phyloP scores from a whole-genome alignment of 768 basidiomycete genomes.

The Tephrocybe sp. region DNA sequence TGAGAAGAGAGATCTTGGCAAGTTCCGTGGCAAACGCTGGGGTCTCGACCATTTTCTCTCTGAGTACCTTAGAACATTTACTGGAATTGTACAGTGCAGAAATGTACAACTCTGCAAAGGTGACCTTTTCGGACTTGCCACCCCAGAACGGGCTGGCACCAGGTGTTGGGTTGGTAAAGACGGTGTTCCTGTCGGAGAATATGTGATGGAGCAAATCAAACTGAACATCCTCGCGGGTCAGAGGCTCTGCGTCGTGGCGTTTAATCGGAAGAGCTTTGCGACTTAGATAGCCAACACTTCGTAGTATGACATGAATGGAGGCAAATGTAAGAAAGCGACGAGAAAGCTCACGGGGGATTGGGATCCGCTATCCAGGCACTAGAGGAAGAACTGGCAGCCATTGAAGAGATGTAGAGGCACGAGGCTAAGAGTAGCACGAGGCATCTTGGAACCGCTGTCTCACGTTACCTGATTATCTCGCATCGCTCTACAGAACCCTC shows the following conservation, averaged over 20 bases:
- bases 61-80: slow-evolving; percentile 86
- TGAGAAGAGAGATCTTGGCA: slow-evolving; percentile 80
- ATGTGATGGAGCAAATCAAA: slow-evolving; percentile 81
- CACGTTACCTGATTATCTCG: slow-evolving; percentile 18
- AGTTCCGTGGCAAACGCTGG: slow-evolving; percentile 78
- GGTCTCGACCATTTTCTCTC: slow-evolving; percentile 84
- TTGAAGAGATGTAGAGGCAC: slow-evolving; percentile 36
- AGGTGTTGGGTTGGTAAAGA: slow-evolving; percentile 69
- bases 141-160: slow-evolving; percentile 44
- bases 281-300: slow-evolving; percentile 62
- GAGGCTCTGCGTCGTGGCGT: slow-evolving; percentile 78
- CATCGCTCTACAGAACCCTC: slow-evolving; percentile 18
- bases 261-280: slow-evolving; percentile 79
- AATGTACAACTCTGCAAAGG: slow-evolving; percentile 83
- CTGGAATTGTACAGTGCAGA: slow-evolving; percentile 77
- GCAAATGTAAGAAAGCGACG: slow-evolving; percentile 5
- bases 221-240: slow-evolving; percentile 84
- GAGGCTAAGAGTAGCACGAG: slow-evolving; percentile 25
- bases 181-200: slow-evolving; percentile 66
- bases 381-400: slow-evolving; percentile 38
- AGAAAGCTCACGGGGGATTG: slow-evolving; percentile 50
- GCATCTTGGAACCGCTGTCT: slow-evolving; percentile 6
- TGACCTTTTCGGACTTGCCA: slow-evolving; percentile 51
- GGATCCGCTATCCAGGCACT: slow-evolving; percentile 48
- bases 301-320: too few relatives aligned